phyloP scores from a whole-genome alignment of 148 eudicot genomes.

The Fagopyrum homotropicum region DNA sequence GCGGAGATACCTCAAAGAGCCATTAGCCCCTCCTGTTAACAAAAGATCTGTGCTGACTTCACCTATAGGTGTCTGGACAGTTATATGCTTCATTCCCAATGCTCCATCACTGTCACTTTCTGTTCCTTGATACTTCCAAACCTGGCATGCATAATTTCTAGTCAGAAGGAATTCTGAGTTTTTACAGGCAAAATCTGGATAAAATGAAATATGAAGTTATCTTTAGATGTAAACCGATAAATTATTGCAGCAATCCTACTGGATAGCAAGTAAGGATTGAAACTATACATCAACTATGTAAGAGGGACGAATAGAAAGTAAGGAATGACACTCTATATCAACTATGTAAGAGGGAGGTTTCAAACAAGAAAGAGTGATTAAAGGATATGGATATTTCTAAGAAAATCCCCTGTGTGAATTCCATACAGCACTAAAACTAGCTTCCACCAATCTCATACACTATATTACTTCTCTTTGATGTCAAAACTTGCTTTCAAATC shows the following conservation, averaged over 20 bases:
- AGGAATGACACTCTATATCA: neutral
- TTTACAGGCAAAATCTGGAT: slow-evolving; percentile 4
- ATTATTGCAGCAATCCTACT: neutral
- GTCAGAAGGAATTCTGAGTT: slow-evolving; percentile 9
- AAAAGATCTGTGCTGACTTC: slow-evolving; percentile 35
- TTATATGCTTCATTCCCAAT: slow-evolving; percentile 32
- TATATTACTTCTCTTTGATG: no score
- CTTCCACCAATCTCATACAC: no score
- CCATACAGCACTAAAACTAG: no score
- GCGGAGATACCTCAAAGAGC: slow-evolving; percentile 43
- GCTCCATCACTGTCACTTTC: slow-evolving; percentile 40
- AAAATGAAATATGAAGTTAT: neutral
- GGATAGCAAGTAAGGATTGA: neutral
- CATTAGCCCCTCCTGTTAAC: slow-evolving; percentile 44
- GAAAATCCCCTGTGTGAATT: no score
- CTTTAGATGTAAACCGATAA: neutral
- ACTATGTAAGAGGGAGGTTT: neutral
- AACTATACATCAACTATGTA: neutral
- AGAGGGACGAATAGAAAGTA: neutral
- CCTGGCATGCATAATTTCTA: slow-evolving; percentile 26
- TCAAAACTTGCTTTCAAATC: no score
- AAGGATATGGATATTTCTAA: no score
- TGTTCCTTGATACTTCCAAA: slow-evolving; percentile 59
- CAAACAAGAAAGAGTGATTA: no score
- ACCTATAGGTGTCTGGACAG: slow-evolving; percentile 45